These are phyloP conservation scores for Cystobasidiaceae sp. DNA, from an alignment of 1,284 basidiomycete genomes.

Conservation along the genomic window DNA sequence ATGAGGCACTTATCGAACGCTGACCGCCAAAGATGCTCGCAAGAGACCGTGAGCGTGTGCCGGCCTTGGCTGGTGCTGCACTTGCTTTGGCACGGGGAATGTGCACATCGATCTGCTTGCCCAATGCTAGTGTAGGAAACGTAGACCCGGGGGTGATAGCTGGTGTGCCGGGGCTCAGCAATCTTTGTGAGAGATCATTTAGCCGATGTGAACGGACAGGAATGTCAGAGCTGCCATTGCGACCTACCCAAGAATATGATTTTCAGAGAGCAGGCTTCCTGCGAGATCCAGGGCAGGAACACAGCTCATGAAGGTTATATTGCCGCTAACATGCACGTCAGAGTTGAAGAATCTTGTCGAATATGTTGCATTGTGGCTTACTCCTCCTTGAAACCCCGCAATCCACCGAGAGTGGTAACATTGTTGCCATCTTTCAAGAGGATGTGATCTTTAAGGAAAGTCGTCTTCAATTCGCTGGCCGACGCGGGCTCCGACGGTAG, in stretches of 20 bases:
- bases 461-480: neutral
- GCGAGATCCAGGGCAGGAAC: neutral
- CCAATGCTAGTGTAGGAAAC: neutral
- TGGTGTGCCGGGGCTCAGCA: constrained; percentile 12
- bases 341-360: too few relatives aligned
- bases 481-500: constrained; percentile 2
- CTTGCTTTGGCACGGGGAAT: neutral
- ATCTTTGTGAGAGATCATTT: neutral
- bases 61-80: constrained; percentile 1
- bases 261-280: constrained; percentile 1
- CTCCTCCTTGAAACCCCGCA: constrained; percentile 15
- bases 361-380: neutral
- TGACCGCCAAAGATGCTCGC: constrained; percentile 24
- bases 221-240: neutral
- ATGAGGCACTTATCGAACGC: neutral
- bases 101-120: constrained; percentile 7
- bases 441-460: constrained; percentile 14
- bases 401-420: constrained; percentile 10
- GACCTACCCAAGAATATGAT: neutral
- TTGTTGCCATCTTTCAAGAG: constrained; percentile 26
- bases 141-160: neutral
- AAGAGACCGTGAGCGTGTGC: neutral
- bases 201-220: neutral
- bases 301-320: constrained; percentile 9
- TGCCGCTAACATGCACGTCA: neutral